Conservation (phyloP, 1,284 basidiomycete species). For the Malassezia slooffiae region DNA sequence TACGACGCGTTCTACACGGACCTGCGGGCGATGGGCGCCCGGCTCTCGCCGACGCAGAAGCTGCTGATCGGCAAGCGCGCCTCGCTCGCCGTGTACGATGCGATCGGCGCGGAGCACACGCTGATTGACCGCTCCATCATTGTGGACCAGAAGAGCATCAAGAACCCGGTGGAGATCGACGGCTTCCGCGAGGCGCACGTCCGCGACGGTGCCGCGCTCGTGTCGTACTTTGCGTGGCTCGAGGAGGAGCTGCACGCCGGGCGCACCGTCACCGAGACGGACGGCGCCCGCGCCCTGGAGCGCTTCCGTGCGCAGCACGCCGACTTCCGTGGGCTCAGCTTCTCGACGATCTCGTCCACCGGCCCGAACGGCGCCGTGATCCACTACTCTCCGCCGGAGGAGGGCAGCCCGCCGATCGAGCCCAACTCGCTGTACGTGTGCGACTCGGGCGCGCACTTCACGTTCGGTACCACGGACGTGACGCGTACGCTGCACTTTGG, state of each 20-base stretch:
- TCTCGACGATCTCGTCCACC: constrained; percentile 75
- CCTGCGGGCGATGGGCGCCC: constrained; percentile 20
- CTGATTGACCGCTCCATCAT: constrained; percentile 52
- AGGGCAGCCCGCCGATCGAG: constrained; percentile 60
- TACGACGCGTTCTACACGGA: constrained; percentile 52
- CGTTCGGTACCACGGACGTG: constrained; percentile 88
- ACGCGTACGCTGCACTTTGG: constrained; percentile 77
- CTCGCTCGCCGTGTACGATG: constrained; percentile 38
- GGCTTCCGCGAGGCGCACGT: constrained; percentile 83
- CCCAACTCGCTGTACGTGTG: constrained; percentile 63
- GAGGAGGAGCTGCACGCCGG: constrained; percentile 65
- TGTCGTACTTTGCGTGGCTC: constrained; percentile 72
- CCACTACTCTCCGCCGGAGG: constrained; percentile 74
- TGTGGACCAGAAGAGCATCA: constrained; percentile 74
- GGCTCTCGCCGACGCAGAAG: constrained; percentile 19
- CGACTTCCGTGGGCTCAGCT: constrained; percentile 75
- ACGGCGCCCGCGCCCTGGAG: constrained; percentile 69
- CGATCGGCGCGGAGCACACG: constrained; percentile 32
- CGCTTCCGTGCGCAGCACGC: constrained; percentile 65
- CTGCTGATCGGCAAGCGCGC: constrained; percentile 40
- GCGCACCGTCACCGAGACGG: constrained; percentile 63
- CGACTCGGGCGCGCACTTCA: constrained; percentile 80
- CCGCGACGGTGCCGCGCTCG: constrained; percentile 79
- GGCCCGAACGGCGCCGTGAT: constrained; percentile 90
- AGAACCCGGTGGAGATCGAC: constrained; percentile 72